Percentiles rank a stretch among this genome's conserved stretches.
These are phyloP conservation scores for Arthroderma sp. DNA, from an alignment of 2,329 filamentous ascomycete species.

Conservation along the genomic window DNA sequence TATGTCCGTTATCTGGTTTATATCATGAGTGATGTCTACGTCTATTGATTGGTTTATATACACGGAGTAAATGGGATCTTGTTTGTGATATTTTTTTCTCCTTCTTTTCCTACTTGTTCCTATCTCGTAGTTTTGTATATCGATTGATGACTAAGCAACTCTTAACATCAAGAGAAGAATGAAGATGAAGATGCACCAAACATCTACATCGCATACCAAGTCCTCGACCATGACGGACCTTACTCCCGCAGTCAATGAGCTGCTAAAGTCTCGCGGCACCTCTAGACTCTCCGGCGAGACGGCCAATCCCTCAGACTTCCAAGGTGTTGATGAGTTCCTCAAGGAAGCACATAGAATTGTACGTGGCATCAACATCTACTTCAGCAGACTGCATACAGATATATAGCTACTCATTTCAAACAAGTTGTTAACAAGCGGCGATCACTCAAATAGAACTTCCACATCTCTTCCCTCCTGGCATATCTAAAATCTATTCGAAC, in stretches of 20 bases:
- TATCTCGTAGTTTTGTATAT: not conserved
- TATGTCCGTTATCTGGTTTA: not conserved
- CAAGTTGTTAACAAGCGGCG: too few species aligned
- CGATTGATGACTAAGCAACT: too few species aligned
- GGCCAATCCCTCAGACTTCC: constrained; percentile 16
- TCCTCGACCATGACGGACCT: constrained; percentile 31
- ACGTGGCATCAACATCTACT: constrained; percentile 24
- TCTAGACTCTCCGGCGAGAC: constrained; percentile 26
- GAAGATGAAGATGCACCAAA: too few species aligned
- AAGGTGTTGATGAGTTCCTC: constrained; percentile 66
- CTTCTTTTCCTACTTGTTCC: not conserved
- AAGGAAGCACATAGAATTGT: constrained; percentile 93
- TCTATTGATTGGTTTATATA: not conserved
- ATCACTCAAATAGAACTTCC: constrained; percentile 52
- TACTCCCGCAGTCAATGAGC: constrained; percentile 26
- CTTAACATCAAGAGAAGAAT: too few species aligned
- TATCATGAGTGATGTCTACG: not conserved
- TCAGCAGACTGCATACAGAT: not conserved
- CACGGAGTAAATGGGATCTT: too few species aligned
- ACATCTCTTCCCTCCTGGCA: constrained; percentile 65
- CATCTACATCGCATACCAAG: not conserved
- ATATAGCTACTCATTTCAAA: not conserved
- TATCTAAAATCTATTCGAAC: constrained; percentile 77
- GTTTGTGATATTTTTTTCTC: too few species aligned
- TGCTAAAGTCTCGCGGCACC: constrained; percentile 26